Evolutionary conservation across 129 eudicot genomes (phyloP), one percentile per base, ranked within the genome.

Genomic region (Scalesia atractyloides): DNA sequence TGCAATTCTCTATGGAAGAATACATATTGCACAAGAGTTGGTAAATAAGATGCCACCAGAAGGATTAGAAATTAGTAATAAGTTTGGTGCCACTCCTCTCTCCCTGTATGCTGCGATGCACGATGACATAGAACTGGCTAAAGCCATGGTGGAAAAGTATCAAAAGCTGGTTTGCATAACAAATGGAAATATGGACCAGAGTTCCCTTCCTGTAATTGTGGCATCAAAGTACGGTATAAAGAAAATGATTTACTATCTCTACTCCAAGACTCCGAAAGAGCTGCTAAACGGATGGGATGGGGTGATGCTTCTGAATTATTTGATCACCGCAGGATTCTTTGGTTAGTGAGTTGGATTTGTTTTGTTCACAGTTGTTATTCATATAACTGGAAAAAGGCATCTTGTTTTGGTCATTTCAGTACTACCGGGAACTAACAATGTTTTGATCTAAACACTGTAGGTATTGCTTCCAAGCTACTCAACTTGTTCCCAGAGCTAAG

Each of bases 251-350:
- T 72, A n/a, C 52, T 85, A 72, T 79, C 83, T 85, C 39, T 85
- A 82, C 68, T 5, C 64, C n/a, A 58, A 33, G 64, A 85, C 89
- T 56, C 89, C 89, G 10, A 73, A 75, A 41, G 54, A 75, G 1
- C 37, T 59, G 77, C 70, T 85, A 16, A 63, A 69, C 0, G 80
- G 84, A 18, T 30, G 5, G 26, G 73, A 85, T 37, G 89, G 89
- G 22, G 82, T 24, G 30, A 50, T 76, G 19, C 84, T 85, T 54
- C 75, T 85, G n/a, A 82, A 82, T 82, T 66, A 70, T 33, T 81
- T 85, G 73, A 79, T 85, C 75, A 82, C 82, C 11, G 84, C 89
- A 24, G 86, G 82, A 43, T 70, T 85, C 59, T 82, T 78, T 73
- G 86, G 86, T 85, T 46, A 77, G 83, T 79, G 11, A 36, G 8